A percentile compares a stretch with the other conserved stretches of the same genome.
Evolutionary conservation across 768 basidiomycete species (phyloP).

Genomic region (Lactifluus pinguis): DNA sequence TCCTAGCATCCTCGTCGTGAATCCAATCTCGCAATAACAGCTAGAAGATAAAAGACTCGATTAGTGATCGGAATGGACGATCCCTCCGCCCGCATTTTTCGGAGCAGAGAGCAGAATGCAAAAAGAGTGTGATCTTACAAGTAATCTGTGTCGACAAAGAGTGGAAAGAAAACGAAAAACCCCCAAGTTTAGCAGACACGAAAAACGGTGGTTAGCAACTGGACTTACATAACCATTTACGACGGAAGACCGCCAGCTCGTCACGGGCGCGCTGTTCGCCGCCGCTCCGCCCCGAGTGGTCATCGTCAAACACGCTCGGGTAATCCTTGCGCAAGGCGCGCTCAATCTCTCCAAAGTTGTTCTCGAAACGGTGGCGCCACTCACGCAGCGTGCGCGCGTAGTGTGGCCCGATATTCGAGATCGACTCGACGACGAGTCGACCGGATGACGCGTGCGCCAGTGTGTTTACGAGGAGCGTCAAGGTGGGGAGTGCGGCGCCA

Average conservation of each 20-base stretch:
- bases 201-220: too few species aligned
- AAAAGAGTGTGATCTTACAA: neutral
- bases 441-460: conserved; percentile 10
- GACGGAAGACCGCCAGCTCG: conserved; percentile 65
- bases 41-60: neutral
- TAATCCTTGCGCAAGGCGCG: conserved; percentile 48
- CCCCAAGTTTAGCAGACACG: too few species aligned
- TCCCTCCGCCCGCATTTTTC: too few species aligned
- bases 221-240: conserved; percentile 58
- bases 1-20: neutral
- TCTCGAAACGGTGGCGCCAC: conserved; percentile 57
- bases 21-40: conserved; percentile 4
- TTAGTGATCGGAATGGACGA: too few species aligned
- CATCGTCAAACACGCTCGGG: conserved; percentile 41
- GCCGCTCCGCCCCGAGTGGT: conserved; percentile 21
- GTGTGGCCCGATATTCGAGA: conserved; percentile 34
- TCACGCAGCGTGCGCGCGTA: conserved; percentile 75
- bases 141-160: neutral
- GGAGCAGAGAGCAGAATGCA: neutral
- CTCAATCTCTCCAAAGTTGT: conserved; percentile 42
- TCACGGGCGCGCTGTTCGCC: conserved; percentile 28
- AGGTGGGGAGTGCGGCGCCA: conserved; percentile 17
- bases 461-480: conserved; percentile 13
- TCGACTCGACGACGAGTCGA: conserved; percentile 9
- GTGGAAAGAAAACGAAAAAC: too few species aligned